Evolutionary conservation across 2,329 filamentous ascomycete genomes (phyloP), one percentile per base, ranked within the genome.

Genomic region (Monilinia laxa): DNA sequence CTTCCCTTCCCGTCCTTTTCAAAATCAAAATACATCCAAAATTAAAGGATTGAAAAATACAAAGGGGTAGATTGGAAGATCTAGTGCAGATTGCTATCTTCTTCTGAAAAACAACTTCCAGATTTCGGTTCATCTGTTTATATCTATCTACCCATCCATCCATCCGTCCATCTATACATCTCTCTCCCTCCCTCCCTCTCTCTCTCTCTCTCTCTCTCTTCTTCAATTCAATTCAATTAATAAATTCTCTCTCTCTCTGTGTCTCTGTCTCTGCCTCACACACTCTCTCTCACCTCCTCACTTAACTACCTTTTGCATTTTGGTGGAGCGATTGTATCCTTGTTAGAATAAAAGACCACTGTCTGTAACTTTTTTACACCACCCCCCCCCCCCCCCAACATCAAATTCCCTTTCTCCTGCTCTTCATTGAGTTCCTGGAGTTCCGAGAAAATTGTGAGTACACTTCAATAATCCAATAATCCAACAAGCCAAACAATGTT

Each of bases 341-440:
- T 35, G 45, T 45, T 45, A 54, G 49, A 65, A 65, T 31, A 60
- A 65, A 65, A 25, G 11, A 40, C 38, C 38, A 60, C n/a, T 20
- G 53, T 64, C 63, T 65, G 64, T 60, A 53, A 25, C 54, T 60
- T 60, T 60, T 65, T 65, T 51, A 51, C 45, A 40, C 31, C 7
- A 51, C 58, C 35, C 28, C 42, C 53, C 63, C 47, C 35, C 28
- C 28, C 28, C 57, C 42, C 53, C 63, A n/a, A 51, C 14, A 51
- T 23, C 47, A 23, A 63, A 60, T 31, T 65, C 49, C 56, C 20
- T 62, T 35, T 62, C 75, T 76, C 75, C 75, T 75, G 75, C 75
- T 76, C 75, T 76, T 76, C 45, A 74, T 70, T 77, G 75, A 77
- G 75, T 75, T 68, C 71, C 70, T 73, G 75, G 75, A 75, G 75